Base-by-base conservation (phyloP, 805 yeast species). In the Metschnikowia lochheadii region DNA sequence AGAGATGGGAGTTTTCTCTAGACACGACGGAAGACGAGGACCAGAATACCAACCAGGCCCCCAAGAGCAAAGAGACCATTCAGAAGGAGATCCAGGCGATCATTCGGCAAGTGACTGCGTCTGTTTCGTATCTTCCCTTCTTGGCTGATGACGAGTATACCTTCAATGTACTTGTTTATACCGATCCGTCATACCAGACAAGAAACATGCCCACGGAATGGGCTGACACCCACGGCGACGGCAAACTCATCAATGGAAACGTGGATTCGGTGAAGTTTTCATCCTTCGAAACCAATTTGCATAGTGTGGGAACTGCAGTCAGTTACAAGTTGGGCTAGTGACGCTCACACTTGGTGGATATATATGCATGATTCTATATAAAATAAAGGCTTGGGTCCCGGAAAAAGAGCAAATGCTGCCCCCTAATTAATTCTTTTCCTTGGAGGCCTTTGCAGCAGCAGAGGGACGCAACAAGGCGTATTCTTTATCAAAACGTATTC, bases 51-150 rank as follows among this genome's bases (percentile, higher is more conserved):
- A 23, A 14, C 10, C 36, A 41, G 32, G 13, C 37, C 20, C 49
- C 54, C 13, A 76, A 73, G 55, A 55, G 69, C 21, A 70, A 61
- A 32, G 80, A 76, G 2, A 79, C 77, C 32, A 79, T 84, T 3
- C 91, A 86, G 56, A 72, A 68, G 46, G 94, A 89, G 56, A 88
- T 90, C n/a, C 92, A 88, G 64, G 81, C 89, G 0, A 83, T 91
- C 5, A 82, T 91, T 37, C 79, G 97, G 48, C 97, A 91, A 59
- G 87, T 91, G 46, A 89, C 96, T 0, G 89, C 96, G 0, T 84
- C 94, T 39, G 88, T 87, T 1, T 82, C 96, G 0, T 89, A 90
- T 63, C 73, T 91, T 38, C 98, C 98, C 0, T 77, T 85, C 21
- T 68, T 91, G 29, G 61, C 62, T 38, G 81, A 80, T 10, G 75